Evolutionary conservation across 257 asterid species (phyloP).

Genomic region (Solanum lignicaule): DNA sequence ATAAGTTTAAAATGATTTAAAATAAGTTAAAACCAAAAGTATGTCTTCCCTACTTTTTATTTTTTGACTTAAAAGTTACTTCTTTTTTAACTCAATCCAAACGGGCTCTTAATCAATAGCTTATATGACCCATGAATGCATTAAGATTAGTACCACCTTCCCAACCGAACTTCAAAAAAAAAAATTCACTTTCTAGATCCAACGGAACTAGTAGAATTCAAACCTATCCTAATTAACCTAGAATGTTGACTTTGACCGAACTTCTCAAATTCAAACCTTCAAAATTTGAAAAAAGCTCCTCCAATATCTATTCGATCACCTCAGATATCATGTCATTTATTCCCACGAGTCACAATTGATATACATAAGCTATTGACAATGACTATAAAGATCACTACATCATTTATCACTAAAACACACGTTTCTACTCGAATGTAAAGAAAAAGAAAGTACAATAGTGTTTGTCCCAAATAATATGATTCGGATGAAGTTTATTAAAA

Average conservation of each 20-base stretch:
- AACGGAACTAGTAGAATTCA: not conserved
- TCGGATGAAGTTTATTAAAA: too few species aligned
- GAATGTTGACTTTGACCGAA: not conserved
- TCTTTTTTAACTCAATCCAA: not conserved
- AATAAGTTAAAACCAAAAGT: too few species aligned
- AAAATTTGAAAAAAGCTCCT: not conserved
- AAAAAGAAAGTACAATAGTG: too few species aligned
- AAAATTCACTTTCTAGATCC: not conserved
- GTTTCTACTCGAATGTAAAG: not conserved
- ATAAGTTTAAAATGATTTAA: too few species aligned
- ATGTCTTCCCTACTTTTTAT: too few species aligned
- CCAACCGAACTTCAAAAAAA: too few species aligned
- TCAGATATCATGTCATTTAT: not conserved
- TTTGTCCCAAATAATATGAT: too few species aligned
- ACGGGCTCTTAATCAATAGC: not conserved
- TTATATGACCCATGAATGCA: not conserved
- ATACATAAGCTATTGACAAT: too few species aligned
- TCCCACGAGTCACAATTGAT: not conserved
- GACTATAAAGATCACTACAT: not conserved
- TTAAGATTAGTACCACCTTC: not conserved
- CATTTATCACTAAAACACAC: not conserved
- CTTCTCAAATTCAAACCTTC: not conserved
- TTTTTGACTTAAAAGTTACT: too few species aligned
- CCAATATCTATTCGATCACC: not conserved
- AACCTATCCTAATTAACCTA: not conserved